Evolutionary conservation across 2,329 filamentous ascomycete genomes (phyloP).

Genomic region (Hymenoscyphus infarciens): DNA sequence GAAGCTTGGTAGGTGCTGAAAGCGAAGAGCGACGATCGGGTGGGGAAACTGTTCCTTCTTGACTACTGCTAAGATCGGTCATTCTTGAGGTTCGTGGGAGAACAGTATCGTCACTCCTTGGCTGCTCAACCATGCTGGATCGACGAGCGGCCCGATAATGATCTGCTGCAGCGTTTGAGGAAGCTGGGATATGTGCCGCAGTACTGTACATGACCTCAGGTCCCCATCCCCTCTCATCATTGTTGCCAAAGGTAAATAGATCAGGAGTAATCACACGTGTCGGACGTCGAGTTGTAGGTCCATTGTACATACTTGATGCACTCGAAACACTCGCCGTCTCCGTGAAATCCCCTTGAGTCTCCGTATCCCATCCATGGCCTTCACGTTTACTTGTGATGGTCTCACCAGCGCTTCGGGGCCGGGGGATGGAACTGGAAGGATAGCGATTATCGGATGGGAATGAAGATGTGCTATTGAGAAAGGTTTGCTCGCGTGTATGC

Average conservation of each 20-base stretch:
- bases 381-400: slow-evolving; percentile 34
- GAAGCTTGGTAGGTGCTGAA: slow-evolving; percentile 24
- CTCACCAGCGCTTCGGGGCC: slow-evolving; percentile 35
- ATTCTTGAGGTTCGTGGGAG: not conserved
- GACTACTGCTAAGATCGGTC: slow-evolving; percentile 4
- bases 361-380: slow-evolving; percentile 37
- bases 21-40: slow-evolving; percentile 33
- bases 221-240: slow-evolving; percentile 25
- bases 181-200: slow-evolving; percentile 19
- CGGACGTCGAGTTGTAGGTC: slow-evolving; percentile 11
- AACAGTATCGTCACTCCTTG: slow-evolving; percentile 25
- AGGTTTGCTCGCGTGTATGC: slow-evolving; percentile 18
- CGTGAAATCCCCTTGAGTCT: slow-evolving; percentile 30
- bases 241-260: slow-evolving; percentile 12
- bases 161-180: slow-evolving; percentile 13
- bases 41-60: slow-evolving; percentile 8
- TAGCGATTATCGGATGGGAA: slow-evolving; percentile 21
- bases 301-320: slow-evolving; percentile 23
- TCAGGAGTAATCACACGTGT: slow-evolving; percentile 19
- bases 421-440: slow-evolving; percentile 26
- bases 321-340: slow-evolving; percentile 29
- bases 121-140: slow-evolving; percentile 21
- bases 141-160: slow-evolving; percentile 22
- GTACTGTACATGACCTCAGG: slow-evolving; percentile 29
- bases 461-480: slow-evolving; percentile 25